Evolutionary conservation across 805 yeast species (phyloP).

Genomic region (Maudiozyma barnettii): DNA sequence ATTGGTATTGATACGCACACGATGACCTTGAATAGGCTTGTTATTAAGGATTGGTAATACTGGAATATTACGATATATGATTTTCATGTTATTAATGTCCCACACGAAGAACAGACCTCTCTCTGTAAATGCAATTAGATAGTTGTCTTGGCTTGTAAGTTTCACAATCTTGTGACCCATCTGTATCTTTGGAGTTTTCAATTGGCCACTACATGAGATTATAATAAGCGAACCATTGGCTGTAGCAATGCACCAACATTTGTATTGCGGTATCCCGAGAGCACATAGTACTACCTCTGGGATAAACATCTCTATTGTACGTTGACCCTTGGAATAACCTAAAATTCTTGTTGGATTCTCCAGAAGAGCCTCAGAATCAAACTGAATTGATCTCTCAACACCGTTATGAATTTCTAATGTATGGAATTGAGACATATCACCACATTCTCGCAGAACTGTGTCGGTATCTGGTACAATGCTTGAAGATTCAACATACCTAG

Average conservation of each 20-base stretch:
- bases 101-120: constrained; percentile 42
- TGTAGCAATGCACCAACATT: constrained; percentile 38
- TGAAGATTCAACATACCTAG: constrained; percentile 22
- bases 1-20: constrained; percentile 22
- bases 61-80: constrained; percentile 19
- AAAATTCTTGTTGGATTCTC: constrained; percentile 33
- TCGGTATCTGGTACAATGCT: constrained; percentile 24
- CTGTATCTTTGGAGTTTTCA: constrained; percentile 33
- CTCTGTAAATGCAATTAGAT: constrained; percentile 49
- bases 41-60: constrained; percentile 22
- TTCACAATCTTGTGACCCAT: constrained; percentile 43
- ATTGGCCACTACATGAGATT: constrained; percentile 27
- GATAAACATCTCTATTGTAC: constrained; percentile 35
- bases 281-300: constrained; percentile 32
- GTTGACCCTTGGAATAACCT: constrained; percentile 29
- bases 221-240: constrained; percentile 32
- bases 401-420: constrained; percentile 28
- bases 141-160: constrained; percentile 30
- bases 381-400: constrained; percentile 29
- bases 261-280: constrained; percentile 39
- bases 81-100: constrained; percentile 15
- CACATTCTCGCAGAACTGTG: constrained; percentile 25
- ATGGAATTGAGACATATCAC: constrained; percentile 24
- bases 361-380: constrained; percentile 26
- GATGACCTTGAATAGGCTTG: constrained; percentile 18